phyloP scores from a whole-genome alignment of 225 moss, liverwort and hornwort genomes.

The Pseudoscleropodium purum region DNA sequence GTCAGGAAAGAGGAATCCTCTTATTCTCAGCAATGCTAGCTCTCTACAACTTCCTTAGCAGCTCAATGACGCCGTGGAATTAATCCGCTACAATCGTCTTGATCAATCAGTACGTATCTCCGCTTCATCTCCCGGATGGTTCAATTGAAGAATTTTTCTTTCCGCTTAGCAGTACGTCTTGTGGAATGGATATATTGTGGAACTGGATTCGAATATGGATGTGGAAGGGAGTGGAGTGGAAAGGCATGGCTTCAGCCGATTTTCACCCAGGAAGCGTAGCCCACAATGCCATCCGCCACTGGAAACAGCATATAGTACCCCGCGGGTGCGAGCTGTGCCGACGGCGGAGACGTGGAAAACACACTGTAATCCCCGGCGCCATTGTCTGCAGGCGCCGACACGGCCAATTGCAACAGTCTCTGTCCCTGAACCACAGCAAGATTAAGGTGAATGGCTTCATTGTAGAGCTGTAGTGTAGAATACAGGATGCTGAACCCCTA shows the following conservation, averaged over 20 bases:
- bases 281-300: conserved; percentile 23
- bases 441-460: neutral
- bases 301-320: conserved; percentile 55
- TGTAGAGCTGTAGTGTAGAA: neutral
- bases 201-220: neutral
- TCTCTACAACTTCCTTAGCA: neutral
- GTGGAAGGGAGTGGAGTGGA: neutral
- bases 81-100: neutral
- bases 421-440: conserved; percentile 20
- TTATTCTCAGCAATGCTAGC: neutral
- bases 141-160: neutral
- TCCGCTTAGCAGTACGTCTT: neutral
- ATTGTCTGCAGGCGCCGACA: neutral
- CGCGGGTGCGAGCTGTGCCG: conserved; percentile 25
- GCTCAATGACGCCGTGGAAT: neutral
- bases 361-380: conserved; percentile 8
- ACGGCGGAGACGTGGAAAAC: conserved; percentile 19
- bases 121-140: neutral
- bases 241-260: conserved; percentile 7
- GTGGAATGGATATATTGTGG: neutral
- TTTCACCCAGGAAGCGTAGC: conserved; percentile 35
- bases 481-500: neutral
- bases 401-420: conserved; percentile 25
- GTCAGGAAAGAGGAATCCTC: neutral
- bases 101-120: neutral